Evolutionary conservation across 208 protist species (phyloP).

Genomic region (Crithidia acanthocephali): DNA sequence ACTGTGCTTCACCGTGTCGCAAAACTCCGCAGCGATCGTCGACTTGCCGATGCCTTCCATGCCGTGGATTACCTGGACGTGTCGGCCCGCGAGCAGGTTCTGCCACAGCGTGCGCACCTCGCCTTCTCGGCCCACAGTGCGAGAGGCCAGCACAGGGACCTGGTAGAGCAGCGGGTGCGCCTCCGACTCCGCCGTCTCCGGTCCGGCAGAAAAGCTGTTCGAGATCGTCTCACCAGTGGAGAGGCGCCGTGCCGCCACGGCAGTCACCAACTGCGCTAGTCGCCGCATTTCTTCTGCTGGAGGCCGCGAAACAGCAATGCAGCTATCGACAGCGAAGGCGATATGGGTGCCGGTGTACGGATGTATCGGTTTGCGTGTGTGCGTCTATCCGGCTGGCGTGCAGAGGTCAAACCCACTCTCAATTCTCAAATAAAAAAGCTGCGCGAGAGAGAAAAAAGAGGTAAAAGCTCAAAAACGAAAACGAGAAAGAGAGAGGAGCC

Average conservation of each 20-base stretch:
- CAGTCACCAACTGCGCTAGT: constrained; percentile 13
- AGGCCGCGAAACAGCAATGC: background rate
- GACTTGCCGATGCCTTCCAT: constrained; percentile 90
- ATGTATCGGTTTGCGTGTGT: too few relatives aligned
- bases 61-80: constrained; percentile 68
- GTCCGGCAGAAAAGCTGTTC: constrained; percentile 22
- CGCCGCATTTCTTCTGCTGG: constrained; percentile 25
- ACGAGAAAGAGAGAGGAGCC: too few relatives aligned
- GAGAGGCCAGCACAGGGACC: constrained; percentile 54
- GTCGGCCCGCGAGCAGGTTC: constrained; percentile 69
- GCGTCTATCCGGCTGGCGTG: too few relatives aligned
- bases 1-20: constrained; percentile 67
- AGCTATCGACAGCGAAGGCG: too few relatives aligned
- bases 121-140: constrained; percentile 62
- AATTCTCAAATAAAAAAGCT: too few relatives aligned
- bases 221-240: constrained; percentile 24
- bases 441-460: too few relatives aligned
- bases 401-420: too few relatives aligned
- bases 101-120: constrained; percentile 86
- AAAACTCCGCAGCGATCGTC: constrained; percentile 84
- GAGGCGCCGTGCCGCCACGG: background rate
- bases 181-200: constrained; percentile 15
- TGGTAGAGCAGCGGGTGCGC: constrained; percentile 76
- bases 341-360: too few relatives aligned
- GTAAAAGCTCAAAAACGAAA: too few relatives aligned